phyloP scores from a whole-genome alignment of 306 rosid genomes.

The Styphnolobium japonicum region DNA sequence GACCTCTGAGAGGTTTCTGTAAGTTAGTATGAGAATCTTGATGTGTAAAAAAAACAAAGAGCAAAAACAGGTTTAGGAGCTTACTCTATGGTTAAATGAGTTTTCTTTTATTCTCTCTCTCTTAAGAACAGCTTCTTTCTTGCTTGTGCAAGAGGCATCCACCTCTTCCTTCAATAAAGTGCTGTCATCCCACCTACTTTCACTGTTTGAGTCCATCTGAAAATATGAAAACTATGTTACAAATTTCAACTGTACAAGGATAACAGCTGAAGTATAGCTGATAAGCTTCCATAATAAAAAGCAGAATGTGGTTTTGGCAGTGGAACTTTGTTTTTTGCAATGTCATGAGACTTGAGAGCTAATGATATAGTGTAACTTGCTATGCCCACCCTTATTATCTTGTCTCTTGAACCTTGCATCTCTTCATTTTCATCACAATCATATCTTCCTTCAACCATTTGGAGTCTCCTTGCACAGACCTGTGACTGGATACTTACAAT shows the following conservation, averaged over 20 bases:
- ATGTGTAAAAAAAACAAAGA: not conserved
- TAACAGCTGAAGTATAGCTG: not conserved
- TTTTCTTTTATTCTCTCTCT: constrained; percentile 73
- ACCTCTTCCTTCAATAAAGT: constrained; percentile 65
- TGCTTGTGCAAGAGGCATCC: constrained; percentile 51
- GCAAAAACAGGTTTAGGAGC: too few species aligned
- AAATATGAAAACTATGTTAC: constrained; percentile 8
- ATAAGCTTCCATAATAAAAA: not conserved
- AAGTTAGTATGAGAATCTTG: constrained; percentile 17
- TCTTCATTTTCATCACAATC: constrained; percentile 39
- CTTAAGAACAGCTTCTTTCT: constrained; percentile 63
- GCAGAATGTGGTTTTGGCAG: not conserved
- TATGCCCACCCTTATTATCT: constrained; percentile 51
- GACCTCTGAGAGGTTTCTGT: constrained; percentile 53
- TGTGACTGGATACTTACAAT: constrained; percentile 77
- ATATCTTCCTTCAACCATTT: constrained; percentile 43
- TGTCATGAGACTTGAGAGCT: not conserved
- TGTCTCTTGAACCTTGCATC: constrained; percentile 52
- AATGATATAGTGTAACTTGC: not conserved
- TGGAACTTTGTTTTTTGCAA: not conserved
- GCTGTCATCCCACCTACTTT: constrained; percentile 75
- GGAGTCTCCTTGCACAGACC: constrained; percentile 64
- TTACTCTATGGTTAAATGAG: constrained; percentile 71
- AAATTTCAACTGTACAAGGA: not conserved
- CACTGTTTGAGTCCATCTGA: constrained; percentile 71